A percentile compares a stretch with the other conserved stretches of the same genome.
Conservation (phyloP, 768 basidiomycete species). For the Lepiota venenata region DNA sequence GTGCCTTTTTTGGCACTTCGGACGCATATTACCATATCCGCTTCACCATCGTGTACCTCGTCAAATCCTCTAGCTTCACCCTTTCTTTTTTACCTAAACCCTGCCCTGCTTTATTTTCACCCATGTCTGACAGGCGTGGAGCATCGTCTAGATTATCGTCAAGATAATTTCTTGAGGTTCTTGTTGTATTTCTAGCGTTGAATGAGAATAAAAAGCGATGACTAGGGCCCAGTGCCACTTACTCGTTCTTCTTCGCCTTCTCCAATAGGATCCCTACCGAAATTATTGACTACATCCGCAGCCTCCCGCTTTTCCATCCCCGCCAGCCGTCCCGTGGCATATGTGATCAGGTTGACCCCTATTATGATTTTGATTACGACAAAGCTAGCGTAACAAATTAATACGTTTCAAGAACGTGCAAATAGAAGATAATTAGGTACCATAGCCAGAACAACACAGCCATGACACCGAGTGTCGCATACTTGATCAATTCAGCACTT, state of each 20-base stretch:
- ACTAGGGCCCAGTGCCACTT: conserved; percentile 17
- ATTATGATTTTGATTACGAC: conserved; percentile 91
- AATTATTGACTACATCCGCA: conserved; percentile 81
- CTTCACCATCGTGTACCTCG: conserved; percentile 95
- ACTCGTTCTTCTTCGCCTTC: conserved; percentile 87
- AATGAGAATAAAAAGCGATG: conserved; percentile 1
- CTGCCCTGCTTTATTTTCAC: conserved; percentile 48
- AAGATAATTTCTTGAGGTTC: conserved; percentile 69
- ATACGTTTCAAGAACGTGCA: neutral
- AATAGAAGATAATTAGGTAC: conserved; percentile 45
- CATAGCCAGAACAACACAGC: conserved; percentile 80
- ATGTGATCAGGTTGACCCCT: conserved; percentile 83
- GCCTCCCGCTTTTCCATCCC: conserved; percentile 77
- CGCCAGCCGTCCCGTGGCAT: conserved; percentile 68
- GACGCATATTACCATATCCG: conserved; percentile 60
- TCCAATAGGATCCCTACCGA: conserved; percentile 87
- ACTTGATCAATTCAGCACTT: conserved; percentile 44
- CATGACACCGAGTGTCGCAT: conserved; percentile 63
- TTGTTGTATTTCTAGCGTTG: conserved; percentile 69
- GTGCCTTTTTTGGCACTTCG: too few relatives aligned
- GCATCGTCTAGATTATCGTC: conserved; percentile 71
- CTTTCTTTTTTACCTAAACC: conserved; percentile 49
- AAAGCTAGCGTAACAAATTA: conserved; percentile 41
- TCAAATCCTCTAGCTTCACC: conserved; percentile 83
- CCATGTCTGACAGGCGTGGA: conserved; percentile 64